Conservation (phyloP, 805 yeast genomes). For the Starmerella tilneyi region DNA sequence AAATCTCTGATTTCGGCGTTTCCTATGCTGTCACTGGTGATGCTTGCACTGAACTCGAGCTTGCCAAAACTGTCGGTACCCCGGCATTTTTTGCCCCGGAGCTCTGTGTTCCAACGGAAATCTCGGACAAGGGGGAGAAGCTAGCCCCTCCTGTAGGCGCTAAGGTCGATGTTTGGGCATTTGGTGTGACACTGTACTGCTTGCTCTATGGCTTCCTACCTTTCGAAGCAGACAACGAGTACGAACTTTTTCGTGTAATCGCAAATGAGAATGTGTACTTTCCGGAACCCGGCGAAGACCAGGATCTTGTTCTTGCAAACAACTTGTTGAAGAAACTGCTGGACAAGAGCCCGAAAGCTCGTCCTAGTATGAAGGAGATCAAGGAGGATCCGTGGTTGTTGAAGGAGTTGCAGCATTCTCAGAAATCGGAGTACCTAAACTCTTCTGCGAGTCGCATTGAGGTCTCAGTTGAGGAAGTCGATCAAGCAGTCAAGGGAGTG, state of each 20-base stretch:
- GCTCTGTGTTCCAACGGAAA: constrained; percentile 40
- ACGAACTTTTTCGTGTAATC: constrained; percentile 73
- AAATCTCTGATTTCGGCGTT: constrained; percentile 95
- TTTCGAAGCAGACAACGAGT: constrained; percentile 77
- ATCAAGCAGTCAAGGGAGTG: constrained; percentile 63
- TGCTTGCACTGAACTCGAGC: constrained; percentile 55
- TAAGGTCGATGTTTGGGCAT: constrained; percentile 95
- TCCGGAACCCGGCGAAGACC: constrained; percentile 36
- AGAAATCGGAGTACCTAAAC: constrained; percentile 29
- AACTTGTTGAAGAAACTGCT: constrained; percentile 55
- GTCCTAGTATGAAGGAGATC: constrained; percentile 62
- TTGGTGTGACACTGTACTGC: constrained; percentile 86
- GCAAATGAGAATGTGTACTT: constrained; percentile 49
- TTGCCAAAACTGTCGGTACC: constrained; percentile 94
- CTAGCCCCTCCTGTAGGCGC: constrained; percentile 48
- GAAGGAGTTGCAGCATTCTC: constrained; percentile 34
- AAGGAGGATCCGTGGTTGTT: constrained; percentile 65
- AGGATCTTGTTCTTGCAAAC: constrained; percentile 31
- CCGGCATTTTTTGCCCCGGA: constrained; percentile 97
- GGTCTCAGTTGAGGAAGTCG: constrained; percentile 57
- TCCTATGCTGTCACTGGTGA: constrained; percentile 52
- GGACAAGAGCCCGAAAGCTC: constrained; percentile 54
- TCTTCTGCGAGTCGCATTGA: constrained; percentile 35
- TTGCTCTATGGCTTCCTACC: constrained; percentile 81
- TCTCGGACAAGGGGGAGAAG: constrained; percentile 18